Conservation (phyloP, 1,139 yeast genomes). For the Yamadazyma dendronema region DNA sequence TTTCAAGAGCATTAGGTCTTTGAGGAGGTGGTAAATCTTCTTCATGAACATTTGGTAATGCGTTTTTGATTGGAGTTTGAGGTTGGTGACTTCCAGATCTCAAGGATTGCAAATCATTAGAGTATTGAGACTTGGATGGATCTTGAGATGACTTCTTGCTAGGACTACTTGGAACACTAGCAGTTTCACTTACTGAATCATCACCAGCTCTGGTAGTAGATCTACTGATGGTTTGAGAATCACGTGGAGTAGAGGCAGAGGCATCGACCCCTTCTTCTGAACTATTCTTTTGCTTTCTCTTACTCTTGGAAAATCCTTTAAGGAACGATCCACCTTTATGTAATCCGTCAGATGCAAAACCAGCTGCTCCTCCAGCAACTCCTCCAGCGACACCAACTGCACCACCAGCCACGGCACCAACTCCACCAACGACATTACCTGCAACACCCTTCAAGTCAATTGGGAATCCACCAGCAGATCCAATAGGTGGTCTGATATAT, state of each 20-base stretch:
- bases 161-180: conserved; percentile 10
- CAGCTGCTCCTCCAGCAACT: conserved; percentile 43
- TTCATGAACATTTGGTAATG: conserved; percentile 35
- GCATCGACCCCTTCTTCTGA: conserved; percentile 6
- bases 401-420: conserved; percentile 39
- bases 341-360: conserved; percentile 43
- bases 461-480: conserved; percentile 39
- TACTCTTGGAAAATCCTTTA: conserved; percentile 31
- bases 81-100: conserved; percentile 19
- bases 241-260: neutral
- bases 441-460: conserved; percentile 45
- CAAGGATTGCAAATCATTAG: conserved; percentile 23
- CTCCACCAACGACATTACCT: conserved; percentile 44
- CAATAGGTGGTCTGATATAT: conserved; percentile 60
- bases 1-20: conserved; percentile 21
- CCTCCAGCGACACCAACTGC: conserved; percentile 26
- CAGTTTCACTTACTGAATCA: conserved; percentile 5
- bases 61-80: conserved; percentile 15
- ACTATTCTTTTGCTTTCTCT: conserved; percentile 19
- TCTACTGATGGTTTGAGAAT: neutral
- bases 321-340: conserved; percentile 44
- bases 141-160: conserved; percentile 8
- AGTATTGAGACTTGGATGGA: conserved; percentile 14
- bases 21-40: conserved; percentile 45
- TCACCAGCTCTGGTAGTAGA: conserved; percentile 5